These are phyloP conservation scores for Lithohypha guttulata DNA, from an alignment of 2,329 filamentous ascomycete genomes.

Conservation along the genomic window DNA sequence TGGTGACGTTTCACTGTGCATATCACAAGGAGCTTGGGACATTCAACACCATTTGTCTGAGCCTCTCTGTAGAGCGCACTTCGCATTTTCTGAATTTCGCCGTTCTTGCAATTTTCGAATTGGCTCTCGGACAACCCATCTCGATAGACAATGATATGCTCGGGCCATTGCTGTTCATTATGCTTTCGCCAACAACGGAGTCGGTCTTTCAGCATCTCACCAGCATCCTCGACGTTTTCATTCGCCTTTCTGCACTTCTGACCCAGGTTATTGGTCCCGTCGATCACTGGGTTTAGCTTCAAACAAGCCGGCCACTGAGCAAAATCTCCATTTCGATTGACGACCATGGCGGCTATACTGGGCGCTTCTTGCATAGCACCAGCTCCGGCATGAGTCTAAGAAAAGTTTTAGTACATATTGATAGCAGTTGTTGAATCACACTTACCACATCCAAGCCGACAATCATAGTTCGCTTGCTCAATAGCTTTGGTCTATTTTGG, in stretches of 20 bases:
- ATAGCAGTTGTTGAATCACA: no score
- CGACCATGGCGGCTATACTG: constrained; percentile 71
- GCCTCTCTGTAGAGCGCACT: constrained; percentile 50
- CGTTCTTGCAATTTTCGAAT: constrained; percentile 55
- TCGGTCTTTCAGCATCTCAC: constrained; percentile 52
- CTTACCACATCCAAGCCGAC: constrained; percentile 65
- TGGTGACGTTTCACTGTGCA: constrained; percentile 84
- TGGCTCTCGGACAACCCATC: constrained; percentile 86
- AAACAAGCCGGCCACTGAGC: constrained; percentile 68
- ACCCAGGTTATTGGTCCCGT: no score
- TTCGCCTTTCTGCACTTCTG: neutral
- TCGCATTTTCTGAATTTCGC: constrained; percentile 49
- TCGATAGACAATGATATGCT: constrained; percentile 72
- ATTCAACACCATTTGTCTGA: neutral
- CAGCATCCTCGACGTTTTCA: constrained; percentile 61
- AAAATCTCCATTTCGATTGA: constrained; percentile 58
- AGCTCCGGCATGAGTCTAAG: constrained; percentile 66
- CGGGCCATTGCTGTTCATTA: constrained; percentile 49
- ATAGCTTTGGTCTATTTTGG: constrained; percentile 46
- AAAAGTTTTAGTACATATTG: no score
- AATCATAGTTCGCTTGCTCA: constrained; percentile 64
- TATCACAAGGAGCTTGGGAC: constrained; percentile 51
- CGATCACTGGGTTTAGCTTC: constrained; percentile 41
- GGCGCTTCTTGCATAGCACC: constrained; percentile 45
- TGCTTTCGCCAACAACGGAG: constrained; percentile 49